Evolutionary conservation across 2,329 filamentous ascomycete species (phyloP).

Genomic region (Monilinia laxa): DNA sequence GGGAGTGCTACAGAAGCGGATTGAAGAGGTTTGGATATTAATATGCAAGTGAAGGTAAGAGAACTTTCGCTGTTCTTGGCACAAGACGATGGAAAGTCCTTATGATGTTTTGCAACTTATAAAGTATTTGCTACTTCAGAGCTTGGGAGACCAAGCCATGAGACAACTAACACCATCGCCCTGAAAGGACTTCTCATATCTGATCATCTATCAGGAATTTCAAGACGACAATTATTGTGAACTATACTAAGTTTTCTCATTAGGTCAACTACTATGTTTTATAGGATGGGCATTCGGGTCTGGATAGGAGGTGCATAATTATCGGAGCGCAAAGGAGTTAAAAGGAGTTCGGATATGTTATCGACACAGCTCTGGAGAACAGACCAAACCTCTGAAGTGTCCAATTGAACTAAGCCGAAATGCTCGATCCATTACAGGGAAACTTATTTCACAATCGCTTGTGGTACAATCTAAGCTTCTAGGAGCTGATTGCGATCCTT

Average conservation of each 20-base stretch:
- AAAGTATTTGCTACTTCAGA: conserved; percentile 99
- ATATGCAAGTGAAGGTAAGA: conserved; percentile 7
- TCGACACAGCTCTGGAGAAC: neutral
- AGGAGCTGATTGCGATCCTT: neutral
- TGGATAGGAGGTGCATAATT: neutral
- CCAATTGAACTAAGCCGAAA: neutral
- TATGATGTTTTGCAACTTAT: conserved; percentile 85
- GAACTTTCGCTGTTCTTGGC: neutral
- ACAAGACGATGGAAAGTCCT: conserved; percentile 11
- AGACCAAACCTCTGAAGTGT: neutral
- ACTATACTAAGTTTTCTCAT: neutral
- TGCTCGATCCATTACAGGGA: neutral
- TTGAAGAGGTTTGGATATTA: conserved; percentile 8
- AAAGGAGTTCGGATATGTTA: conserved; percentile 6
- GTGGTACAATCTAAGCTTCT: neutral
- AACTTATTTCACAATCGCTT: neutral
- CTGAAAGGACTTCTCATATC: conserved; percentile 55
- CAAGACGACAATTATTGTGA: neutral
- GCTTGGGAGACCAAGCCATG: conserved; percentile 78
- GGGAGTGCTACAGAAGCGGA: conserved; percentile 49
- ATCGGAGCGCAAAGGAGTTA: conserved; percentile 7
- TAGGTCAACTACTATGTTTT: conserved; percentile 3
- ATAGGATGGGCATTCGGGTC: conserved; percentile 10
- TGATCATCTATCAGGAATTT: conserved; percentile 17
- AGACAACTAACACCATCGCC: conserved; percentile 92